Conservation (phyloP, 805 yeast species). For the Lipomyces yamanashiensis region DNA sequence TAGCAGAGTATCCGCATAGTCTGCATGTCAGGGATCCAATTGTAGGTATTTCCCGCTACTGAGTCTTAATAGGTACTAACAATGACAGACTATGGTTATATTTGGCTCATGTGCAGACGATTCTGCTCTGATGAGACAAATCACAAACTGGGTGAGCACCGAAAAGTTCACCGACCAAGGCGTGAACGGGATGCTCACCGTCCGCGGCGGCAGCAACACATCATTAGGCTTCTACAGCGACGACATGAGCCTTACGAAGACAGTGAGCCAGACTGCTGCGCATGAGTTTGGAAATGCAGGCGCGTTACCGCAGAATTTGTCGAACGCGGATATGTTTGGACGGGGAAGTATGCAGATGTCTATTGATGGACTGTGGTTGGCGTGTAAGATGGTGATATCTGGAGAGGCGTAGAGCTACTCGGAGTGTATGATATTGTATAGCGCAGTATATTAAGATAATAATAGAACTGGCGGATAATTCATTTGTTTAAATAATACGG, state of each 20-base stretch:
- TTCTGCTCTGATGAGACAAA: constrained; percentile 1
- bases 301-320: constrained; percentile 5
- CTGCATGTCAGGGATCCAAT: neutral
- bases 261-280: neutral
- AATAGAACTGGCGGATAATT: neutral
- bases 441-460: neutral
- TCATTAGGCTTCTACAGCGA: neutral
- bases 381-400: constrained; percentile 18
- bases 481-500: no score
- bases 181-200: constrained; percentile 18
- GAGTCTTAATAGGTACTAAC: neutral
- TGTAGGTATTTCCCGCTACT: neutral
- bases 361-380: constrained; percentile 31
- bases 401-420: constrained; percentile 10
- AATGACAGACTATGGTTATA: constrained; percentile 18
- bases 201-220: constrained; percentile 14
- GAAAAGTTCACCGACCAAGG: constrained; percentile 14
- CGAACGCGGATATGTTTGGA: constrained; percentile 17
- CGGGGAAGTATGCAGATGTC: constrained; percentile 25
- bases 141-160: constrained; percentile 13
- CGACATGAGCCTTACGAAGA: neutral
- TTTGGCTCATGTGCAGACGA: constrained; percentile 30
- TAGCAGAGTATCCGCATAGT: neutral
- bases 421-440: no score
- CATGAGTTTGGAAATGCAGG: neutral